Percentiles rank a stretch among this genome's conserved stretches.
Evolutionary conservation across 768 basidiomycete genomes (phyloP).

Genomic region (Mycena pura): DNA sequence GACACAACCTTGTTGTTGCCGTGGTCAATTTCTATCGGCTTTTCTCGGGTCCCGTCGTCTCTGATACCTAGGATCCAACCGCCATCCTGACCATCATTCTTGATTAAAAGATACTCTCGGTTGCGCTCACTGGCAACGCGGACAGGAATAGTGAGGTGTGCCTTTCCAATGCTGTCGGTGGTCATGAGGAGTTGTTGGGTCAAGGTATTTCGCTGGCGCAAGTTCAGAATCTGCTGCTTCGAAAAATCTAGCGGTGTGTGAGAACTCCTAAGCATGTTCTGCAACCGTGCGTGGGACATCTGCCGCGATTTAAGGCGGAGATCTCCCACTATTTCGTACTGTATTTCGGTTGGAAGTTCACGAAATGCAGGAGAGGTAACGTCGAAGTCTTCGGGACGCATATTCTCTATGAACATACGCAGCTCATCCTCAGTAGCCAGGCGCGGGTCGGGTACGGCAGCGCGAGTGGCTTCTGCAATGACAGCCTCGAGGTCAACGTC

Average conservation of each 20-base stretch:
- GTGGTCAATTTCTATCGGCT: constrained; percentile 87
- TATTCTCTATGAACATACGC: constrained; percentile 91
- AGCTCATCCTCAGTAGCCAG: constrained; percentile 97
- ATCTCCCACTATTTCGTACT: constrained; percentile 98
- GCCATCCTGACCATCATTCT: constrained; percentile 85
- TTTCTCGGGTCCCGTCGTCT: constrained; percentile 82
- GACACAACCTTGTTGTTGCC: constrained; percentile 48
- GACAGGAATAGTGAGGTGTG: constrained; percentile 88
- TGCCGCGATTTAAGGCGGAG: constrained; percentile 93
- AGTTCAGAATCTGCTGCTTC: constrained; percentile 91
- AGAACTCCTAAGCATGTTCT: constrained; percentile 85
- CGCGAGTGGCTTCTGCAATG: constrained; percentile 66
- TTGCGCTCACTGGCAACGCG: constrained; percentile 96
- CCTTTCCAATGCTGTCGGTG: constrained; percentile 91
- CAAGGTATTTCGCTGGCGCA: constrained; percentile 86
- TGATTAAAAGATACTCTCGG: constrained; percentile 92
- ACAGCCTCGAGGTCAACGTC: constrained; percentile 74
- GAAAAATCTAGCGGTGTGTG: constrained; percentile 93
- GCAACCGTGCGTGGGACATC: constrained; percentile 88
- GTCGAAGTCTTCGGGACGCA: constrained; percentile 96
- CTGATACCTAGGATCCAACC: constrained; percentile 96
- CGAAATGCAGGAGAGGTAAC: constrained; percentile 88
- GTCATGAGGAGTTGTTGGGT: constrained; percentile 94
- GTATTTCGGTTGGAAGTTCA: constrained; percentile 92
- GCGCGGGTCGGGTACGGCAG: constrained; percentile 80